Evolutionary conservation across 2,329 filamentous ascomycete genomes (phyloP), one percentile per base, ranked within the genome.

Genomic region (Cadophora malorum): DNA sequence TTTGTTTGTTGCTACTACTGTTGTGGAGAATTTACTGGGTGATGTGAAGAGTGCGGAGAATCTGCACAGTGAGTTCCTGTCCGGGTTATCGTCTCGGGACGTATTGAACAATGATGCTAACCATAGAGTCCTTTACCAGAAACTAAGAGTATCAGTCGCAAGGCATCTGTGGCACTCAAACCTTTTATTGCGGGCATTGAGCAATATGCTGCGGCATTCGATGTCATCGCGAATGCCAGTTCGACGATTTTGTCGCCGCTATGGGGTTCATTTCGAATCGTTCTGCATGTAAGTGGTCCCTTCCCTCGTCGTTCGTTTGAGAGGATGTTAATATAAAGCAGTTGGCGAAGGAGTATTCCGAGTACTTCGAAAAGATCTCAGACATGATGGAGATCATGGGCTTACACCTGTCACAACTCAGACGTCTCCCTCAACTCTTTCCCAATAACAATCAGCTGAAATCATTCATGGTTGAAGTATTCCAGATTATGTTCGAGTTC

Each of bases 341-440:
- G 60, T 50, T 63, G 12, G 60, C 60, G 45, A 63, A 50, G 16
- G 31, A 52, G 19, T 63, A 63, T 8, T 33, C 45, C 2, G 60
- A 53, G 47, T 63, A 63, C 5, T 63, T 38, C n/a, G 60, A 63
- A n/a, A 63, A 63, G 45, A 38, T 63, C 16, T 63, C 60, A 35
- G 60, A 63, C 6, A 63, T 63, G 60, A 63, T 63, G 60, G 60
- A 63, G 47, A 53, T 53, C 47, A 53, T 53, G 60, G 60, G 60
- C 19, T 19, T 63, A 6, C 28, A 63, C 38, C 28, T 63, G 1
- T 63, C 41, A 19, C 60, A 63, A 31, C 60, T 63, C 14, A 49
- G 60, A 52, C 45, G 60, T 3, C 19, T 53, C 3, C 59, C 59
- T 47, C 59, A 50, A 31, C 59, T 62, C 23, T 62, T 62, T 16